Percentiles rank a stretch among this genome's conserved stretches.
Conservation (phyloP, 371 early-diverging fungal genomes). For the Sporodiniella umbellata region DNA sequence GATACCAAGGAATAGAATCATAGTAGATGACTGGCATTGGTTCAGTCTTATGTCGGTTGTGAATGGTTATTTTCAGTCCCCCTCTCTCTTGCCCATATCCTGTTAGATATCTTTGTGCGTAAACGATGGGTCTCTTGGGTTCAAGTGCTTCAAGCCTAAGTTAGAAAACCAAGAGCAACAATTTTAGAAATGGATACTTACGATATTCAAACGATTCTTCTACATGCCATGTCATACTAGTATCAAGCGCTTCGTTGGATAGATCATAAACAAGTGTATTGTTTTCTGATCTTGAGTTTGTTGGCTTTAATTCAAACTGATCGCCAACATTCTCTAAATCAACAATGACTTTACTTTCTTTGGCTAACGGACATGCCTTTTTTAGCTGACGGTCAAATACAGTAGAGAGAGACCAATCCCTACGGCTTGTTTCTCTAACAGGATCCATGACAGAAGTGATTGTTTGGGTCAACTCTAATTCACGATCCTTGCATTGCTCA, state of each 20-base stretch:
- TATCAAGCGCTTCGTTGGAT: slow-evolving; percentile 28
- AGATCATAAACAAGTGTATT: slow-evolving; percentile 41
- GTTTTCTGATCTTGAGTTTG: slow-evolving; percentile 4
- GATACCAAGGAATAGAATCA: slow-evolving; percentile 89
- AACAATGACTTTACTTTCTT: slow-evolving; percentile 49
- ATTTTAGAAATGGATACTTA: slow-evolving; percentile 16
- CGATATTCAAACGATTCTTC: slow-evolving; percentile 36
- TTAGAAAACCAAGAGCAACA: neutral
- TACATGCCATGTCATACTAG: slow-evolving; percentile 46
- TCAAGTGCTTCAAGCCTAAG: slow-evolving; percentile 21
- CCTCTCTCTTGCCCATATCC: slow-evolving; percentile 87
- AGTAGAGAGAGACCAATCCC: slow-evolving; percentile 72
- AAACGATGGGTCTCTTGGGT: slow-evolving; percentile 47
- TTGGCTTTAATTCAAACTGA: slow-evolving; percentile 35
- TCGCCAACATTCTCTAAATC: slow-evolving; percentile 35
- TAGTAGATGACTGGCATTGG: slow-evolving; percentile 58
- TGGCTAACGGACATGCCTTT: slow-evolving; percentile 65
- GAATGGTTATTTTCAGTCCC: slow-evolving; percentile 70
- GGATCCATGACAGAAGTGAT: slow-evolving; percentile 76
- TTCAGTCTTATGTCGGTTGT: slow-evolving; percentile 52
- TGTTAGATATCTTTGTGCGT: slow-evolving; percentile 73
- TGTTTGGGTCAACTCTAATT: slow-evolving; percentile 55
- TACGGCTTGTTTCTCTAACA: slow-evolving; percentile 52
- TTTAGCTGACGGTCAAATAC: slow-evolving; percentile 61
- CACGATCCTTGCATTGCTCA: slow-evolving; percentile 22